Conservation (phyloP, 140 eudicot genomes). For the Anethum foeniculum region DNA sequence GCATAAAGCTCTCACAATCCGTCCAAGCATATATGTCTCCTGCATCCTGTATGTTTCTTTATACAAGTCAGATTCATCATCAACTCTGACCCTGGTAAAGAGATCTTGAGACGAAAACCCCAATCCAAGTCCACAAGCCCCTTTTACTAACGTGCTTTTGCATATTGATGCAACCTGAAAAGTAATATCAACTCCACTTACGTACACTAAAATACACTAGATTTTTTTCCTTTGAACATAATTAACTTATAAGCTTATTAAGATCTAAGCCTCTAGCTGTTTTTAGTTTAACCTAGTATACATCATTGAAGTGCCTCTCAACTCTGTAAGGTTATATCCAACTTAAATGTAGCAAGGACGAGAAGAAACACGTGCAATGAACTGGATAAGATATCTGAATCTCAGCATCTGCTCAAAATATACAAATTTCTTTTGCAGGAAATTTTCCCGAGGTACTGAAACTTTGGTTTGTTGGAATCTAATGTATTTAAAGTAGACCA, state of each 20-base stretch:
- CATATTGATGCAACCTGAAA: conserved; percentile 69
- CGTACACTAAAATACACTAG: not conserved
- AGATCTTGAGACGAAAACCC: conserved; percentile 88
- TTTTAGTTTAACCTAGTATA: not conserved
- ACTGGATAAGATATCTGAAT: not conserved
- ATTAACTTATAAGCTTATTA: not conserved
- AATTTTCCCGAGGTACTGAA: not conserved
- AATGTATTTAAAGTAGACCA: not conserved
- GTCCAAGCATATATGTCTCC: conserved; percentile 60
- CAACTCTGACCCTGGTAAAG: conserved; percentile 42
- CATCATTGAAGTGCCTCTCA: not conserved
- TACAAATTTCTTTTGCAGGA: not conserved
- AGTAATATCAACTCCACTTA: not conserved
- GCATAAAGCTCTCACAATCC: conserved; percentile 48
- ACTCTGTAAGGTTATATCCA: not conserved
- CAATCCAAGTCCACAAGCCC: conserved; percentile 93
- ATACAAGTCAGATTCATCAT: conserved; percentile 21
- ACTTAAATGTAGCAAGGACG: not conserved
- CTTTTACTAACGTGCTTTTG: conserved; percentile 88
- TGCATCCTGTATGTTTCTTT: conserved; percentile 36
- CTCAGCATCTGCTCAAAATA: not conserved
- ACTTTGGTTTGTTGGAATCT: not conserved
- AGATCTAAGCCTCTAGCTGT: not conserved
- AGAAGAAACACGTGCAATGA: not conserved
- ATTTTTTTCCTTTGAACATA: not conserved